Base-by-base conservation (phyloP, 2,329 filamentous ascomycete species). In the Cordyceps militaris region DNA sequence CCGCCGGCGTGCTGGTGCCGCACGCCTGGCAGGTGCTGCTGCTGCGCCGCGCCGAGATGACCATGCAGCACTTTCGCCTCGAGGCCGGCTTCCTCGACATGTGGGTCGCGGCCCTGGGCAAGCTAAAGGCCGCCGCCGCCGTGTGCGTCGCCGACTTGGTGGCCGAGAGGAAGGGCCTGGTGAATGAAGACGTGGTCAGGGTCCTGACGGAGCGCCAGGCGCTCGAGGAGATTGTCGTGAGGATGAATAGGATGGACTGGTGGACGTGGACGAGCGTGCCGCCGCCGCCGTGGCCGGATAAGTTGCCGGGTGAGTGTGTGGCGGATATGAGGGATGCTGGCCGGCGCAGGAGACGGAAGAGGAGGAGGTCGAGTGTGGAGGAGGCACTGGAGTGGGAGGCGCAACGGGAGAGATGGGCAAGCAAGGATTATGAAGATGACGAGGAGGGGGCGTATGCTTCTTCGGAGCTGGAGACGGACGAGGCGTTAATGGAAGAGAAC, bases 21-120 rank as follows among this genome's bases (percentile, higher is more conserved):
- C 53, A 56, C 32, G 53, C 53, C 21, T 56, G 53, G 53, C 53
- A 56, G 53, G 53, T 56, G 53, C 43, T 56, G 43, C 53, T 56
- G 43, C 32, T 56, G 43, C 19, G 43, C 19, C 32, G 32, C 32
- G 53, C 43, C 21, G 53, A 56, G 53, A 24, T 56, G 4, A 56
- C 53, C 23, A 28, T 56, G 43, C 53, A 56, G 43, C 53, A 56
- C 8, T 48, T 56, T 2, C 43, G 53, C 8, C 53, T 56, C 23
- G 53, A 56, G 32, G 53, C 53, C 4, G 53, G 53, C 8, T 56
- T 56, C 23, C 13, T 56, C 30, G 53, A 56, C 21, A 28, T 47
- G 32, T 56, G 53, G 53, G 43, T 56, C 30, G 32, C 53, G 30
- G 53, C 53, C 30, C 43, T 56, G 30, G 53, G 53, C 10, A 47